Base-by-base conservation (phyloP, 441 rosid genomes). In the Dalechampia spathulata region DNA sequence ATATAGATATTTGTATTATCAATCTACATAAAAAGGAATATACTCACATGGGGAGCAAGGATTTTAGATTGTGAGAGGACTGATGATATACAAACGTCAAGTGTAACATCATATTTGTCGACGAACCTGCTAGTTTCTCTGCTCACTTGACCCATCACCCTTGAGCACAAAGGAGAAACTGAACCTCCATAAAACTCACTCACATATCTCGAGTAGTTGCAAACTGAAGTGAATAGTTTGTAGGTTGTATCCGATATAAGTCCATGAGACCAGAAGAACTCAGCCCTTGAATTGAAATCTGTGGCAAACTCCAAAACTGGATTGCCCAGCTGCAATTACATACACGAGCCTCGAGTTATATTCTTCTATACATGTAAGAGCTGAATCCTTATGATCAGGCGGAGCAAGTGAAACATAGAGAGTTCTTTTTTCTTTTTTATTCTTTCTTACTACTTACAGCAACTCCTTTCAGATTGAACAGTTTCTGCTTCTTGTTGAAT, bases 241-340 rank as follows among this genome's bases (percentile, higher is more conserved):
- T 76, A 87, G 19, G 98, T 87, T 1, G 96, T 69, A 52, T 91
- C 98, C 0, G 98, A 85, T 60, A 91, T 81, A 64, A 91, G 61
- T 52, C 98, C 98, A 61, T 87, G 98, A 60, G 98, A 91, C 98
- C 98, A 91, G 64, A 91, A 86, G 75, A 70, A 91, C 75, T 91
- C 98, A 23, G 98, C 98, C 70, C 96, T 64, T 12, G 98, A 87
- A 60, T 91, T 91, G 67, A 91, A 87, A 66, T 91, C 96, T 1
- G 90, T 87, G 0, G 83, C 77, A 52, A 83, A 91, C 57, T 91
- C 92, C 26, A 91, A 53, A 67, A 91, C 85, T 16, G 98, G 98
- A 75, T 91, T 93, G 9, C 99, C 99, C 55, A 93, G 58, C 99
- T 93, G 82, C 70, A 65, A 53, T 40, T 49, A 57, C 12, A 40